Evolutionary conservation across 257 asterid species (phyloP).

Genomic region (Scutellaria galericulata): DNA sequence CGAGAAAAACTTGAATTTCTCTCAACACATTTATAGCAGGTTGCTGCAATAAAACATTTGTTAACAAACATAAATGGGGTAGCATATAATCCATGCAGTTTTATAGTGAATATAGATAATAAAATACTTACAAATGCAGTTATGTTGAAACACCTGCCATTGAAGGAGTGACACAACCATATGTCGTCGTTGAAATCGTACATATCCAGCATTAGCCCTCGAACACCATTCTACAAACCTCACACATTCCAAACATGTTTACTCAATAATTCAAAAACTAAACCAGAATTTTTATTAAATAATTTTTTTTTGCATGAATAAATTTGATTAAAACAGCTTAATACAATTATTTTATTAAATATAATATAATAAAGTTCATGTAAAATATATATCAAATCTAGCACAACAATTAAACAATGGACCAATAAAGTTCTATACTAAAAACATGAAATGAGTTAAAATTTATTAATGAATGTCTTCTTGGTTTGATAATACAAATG

Average conservation of each 20-base stretch:
- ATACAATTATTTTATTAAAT: too few species aligned
- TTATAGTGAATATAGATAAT: background rate
- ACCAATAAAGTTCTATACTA: too few species aligned
- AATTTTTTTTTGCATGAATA: background rate
- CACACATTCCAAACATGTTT: background rate
- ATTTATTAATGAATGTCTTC: too few species aligned
- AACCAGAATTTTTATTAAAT: background rate
- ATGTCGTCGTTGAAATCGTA: slow-evolving; percentile 80
- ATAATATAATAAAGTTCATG: too few species aligned
- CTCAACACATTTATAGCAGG: slow-evolving; percentile 77
- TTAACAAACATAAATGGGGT: background rate
- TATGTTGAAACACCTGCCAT: slow-evolving; percentile 63
- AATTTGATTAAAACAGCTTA: too few species aligned
- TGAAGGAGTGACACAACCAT: slow-evolving; percentile 86
- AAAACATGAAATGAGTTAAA: too few species aligned
- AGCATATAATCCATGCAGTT: background rate
- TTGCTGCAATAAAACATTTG: slow-evolving; percentile 48
- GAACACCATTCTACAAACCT: slow-evolving; percentile 78
- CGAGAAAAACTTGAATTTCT: slow-evolving; percentile 70
- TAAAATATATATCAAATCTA: too few species aligned
- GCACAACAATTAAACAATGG: too few species aligned
- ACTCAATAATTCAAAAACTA: too few species aligned
- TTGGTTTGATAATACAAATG: too few species aligned
- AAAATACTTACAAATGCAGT: slow-evolving; percentile 76
- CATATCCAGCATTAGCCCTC: slow-evolving; percentile 94